Evolutionary conservation across 2,329 filamentous ascomycete species (phyloP), one percentile per base, ranked within the genome.

Genomic region (Trichoderma arundinaceum): DNA sequence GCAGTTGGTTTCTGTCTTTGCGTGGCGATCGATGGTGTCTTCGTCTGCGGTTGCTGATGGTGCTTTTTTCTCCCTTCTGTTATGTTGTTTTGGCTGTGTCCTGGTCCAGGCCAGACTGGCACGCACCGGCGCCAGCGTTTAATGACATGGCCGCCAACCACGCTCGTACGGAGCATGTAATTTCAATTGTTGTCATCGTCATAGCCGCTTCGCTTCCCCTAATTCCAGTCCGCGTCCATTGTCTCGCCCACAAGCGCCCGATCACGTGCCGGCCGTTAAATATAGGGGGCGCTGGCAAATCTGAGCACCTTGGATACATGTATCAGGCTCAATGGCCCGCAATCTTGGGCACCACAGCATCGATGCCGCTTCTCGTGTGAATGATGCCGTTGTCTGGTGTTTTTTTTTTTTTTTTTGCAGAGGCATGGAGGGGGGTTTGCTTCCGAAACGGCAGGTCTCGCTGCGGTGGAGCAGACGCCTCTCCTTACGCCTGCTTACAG

Each of bases 121-220:
- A 51, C 35, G 57, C 57, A 19, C 22, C 46, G 43, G 46, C 44
- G 57, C 57, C 57, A 5, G 57, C 51, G 52, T 64, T 64, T 64
- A 64, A 57, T 56, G 61, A 64, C 61, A 32, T 57, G 41, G 13
- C 52, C 52, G 33, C 22, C 17, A 28, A 28, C 22, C 22, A 28
- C 22, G 22, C 22, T 28, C 22, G 22, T 28, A 28, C 52, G 33
- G 33, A 28, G 43, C 43, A 44, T 64, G 51, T 57, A 64, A 64
- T 64, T 57, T 64, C 60, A 63, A 35, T 44, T 12, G 52, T 64
- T n/a, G 39, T 32, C 51, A 64, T 57, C 61, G 61, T 64, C 61
- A 64, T 64, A 56, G 53, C 61, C 61, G 44, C 60, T 46, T 64
- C 53, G 53, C 61, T 51, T 64, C 61, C 61, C 61, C 61, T 64